Base-by-base conservation (phyloP, 2,329 filamentous ascomycete genomes). In the Xylaria sp. region DNA sequence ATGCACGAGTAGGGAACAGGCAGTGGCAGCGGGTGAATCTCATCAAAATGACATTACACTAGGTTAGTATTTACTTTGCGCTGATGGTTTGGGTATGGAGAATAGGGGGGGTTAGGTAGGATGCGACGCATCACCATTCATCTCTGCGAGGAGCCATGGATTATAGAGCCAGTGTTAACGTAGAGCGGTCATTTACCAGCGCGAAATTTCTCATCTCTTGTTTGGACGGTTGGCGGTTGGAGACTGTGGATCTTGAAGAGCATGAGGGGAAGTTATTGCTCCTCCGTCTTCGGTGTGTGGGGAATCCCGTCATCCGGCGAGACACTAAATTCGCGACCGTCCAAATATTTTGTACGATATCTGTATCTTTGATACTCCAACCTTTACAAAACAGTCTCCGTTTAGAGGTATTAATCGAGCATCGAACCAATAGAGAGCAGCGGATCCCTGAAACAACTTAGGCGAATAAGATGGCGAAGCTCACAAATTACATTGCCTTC, bases 401-500 rank as follows among this genome's bases (percentile, higher is more conserved):
- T 21, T 37, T 10, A 6, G 19, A 25, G 11, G 13, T 33, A 33
- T 7, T 2, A 21, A 51, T 11, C 4, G 15, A 54, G 31, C 19
- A 13, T 13, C 2, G 4, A 21, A 7, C 9, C 25, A 11, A 35
- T 11, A 35, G 3, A 29, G 15, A 3, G 5, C 8, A 19, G 11
- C 33, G n/a, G 23, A 37, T 10, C 35, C 29, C 51, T 8, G 4
- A 23, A 13, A 3, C 29, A 15, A 7, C 31, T 7, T 35, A 35
- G 31, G 31, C 29, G 3, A 33, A 17, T 10, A 17, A 63, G 13
- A 64, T 64, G 58, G 38, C 54, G 11, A 55, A 52, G 43, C 58
- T 64, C 9, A 64, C 62, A 11, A 64, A 64, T 38, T 64, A 62
- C 27, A 49, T 64, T 17, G 49, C 62, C 1, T 62, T 58, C 21